Conservation (phyloP, 306 rosid genomes). For the Vigna mungo region DNA sequence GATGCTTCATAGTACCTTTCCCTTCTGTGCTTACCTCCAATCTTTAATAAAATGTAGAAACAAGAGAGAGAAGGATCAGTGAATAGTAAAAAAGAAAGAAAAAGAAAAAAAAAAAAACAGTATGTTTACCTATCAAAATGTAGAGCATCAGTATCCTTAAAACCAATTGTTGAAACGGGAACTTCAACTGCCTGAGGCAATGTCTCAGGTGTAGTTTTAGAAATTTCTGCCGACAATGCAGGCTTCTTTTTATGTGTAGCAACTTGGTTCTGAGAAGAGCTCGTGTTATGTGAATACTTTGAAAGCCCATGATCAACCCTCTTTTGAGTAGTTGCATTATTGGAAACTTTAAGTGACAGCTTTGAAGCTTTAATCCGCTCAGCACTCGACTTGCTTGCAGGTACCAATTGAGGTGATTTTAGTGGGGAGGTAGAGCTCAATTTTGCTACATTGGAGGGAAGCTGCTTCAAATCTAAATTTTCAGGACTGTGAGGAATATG, state of each 20-base stretch:
- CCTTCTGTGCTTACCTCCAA: conserved; percentile 62
- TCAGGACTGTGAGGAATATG: conserved; percentile 54
- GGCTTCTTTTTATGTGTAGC: conserved; percentile 60
- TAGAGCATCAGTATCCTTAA: conserved; percentile 59
- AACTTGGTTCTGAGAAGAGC: conserved; percentile 63
- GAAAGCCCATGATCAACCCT: conserved; percentile 56
- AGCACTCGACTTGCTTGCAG: conserved; percentile 52
- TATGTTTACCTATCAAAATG: conserved; percentile 67
- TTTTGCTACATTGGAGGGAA: conserved; percentile 60
- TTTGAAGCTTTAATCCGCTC: conserved; percentile 69
- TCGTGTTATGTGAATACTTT: conserved; percentile 54
- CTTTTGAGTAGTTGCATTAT: conserved; percentile 57
- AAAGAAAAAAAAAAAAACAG: background rate
- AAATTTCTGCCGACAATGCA: conserved; percentile 62
- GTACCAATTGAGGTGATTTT: conserved; percentile 64
- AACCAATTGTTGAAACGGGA: conserved; percentile 51
- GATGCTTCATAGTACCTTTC: conserved; percentile 77
- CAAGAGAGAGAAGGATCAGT: conserved; percentile 19
- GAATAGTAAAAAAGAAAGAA: conserved; percentile 21
- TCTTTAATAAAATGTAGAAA: conserved; percentile 49
- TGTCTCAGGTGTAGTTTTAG: conserved; percentile 61
- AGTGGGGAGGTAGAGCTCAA: conserved; percentile 61
- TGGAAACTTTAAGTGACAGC: conserved; percentile 54
- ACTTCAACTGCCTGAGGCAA: conserved; percentile 56
- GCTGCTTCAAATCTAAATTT: conserved; percentile 59